Evolutionary conservation across 352 stramenopile species (phyloP), one percentile per base, ranked within the genome.

Genomic region (Globisporangium uncinulatum): DNA sequence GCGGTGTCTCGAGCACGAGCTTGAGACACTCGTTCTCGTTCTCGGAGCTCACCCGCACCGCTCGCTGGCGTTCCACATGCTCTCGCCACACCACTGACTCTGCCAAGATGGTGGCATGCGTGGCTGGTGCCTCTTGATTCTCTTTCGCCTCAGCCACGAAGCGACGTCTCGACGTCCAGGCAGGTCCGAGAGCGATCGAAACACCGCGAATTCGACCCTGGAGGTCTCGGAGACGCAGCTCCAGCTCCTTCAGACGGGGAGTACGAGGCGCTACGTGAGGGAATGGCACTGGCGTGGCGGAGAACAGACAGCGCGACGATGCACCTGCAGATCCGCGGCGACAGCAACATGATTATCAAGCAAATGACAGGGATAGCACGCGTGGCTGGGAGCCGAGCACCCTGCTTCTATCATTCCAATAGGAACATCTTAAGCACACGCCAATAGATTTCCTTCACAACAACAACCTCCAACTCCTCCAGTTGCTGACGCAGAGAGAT

Each of bases 1-100:
- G 64, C 54, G 83, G 74, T 1, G 63, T 67, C 47, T 79, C 74
- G 17, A 83, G 61, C 34, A 73, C 68, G 4, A 73, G 64, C 53
- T 80, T 83, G 15, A 87, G 66, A 9, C 70, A 72, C 6, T 67
- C 63, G 51, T 84, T 84, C 62, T 87, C 76, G 6, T 63, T 65
- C 54, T 85, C 72, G 14, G 63, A 51, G 20, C 11, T 11, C 17
- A 9, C 20, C 20, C 46, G 58, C 46, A 51, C 42, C 3, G 15
- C 15, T 3, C 34, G 31, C 21, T 63, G 57, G 7, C 52, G 52
- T 4, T 42, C 36, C 3, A 45, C 43, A 11, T 57, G 20, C 29
- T 47, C 48, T n/a, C 57, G 19, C 57, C 57, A 63, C 24, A 55
- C 31, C 36, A 39, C 36, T 19, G 55, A 34, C 11, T 19, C 31